Percentiles rank a stretch among this genome's conserved stretches.
These are phyloP conservation scores for Coniella vitis DNA, from an alignment of 2,329 filamentous ascomycete species.

Conservation along the genomic window DNA sequence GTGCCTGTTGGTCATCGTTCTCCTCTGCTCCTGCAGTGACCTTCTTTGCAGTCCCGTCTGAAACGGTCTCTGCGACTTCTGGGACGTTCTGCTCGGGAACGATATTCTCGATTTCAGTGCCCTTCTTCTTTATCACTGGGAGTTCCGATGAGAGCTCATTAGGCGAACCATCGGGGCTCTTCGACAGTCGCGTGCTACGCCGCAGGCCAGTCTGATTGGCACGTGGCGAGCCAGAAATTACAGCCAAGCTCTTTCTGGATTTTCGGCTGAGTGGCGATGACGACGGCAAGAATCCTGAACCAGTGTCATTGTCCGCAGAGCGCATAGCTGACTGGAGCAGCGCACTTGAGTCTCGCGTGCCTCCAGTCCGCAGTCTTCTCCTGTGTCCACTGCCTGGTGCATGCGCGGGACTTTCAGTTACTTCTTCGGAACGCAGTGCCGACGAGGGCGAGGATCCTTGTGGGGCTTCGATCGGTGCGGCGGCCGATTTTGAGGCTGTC, in stretches of 20 bases:
- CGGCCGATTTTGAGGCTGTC: background rate
- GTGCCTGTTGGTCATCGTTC: conserved; percentile 27
- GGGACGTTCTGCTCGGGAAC: background rate
- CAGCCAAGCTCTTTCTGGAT: conserved; percentile 27
- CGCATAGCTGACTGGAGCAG: conserved; percentile 33
- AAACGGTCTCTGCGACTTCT: conserved; percentile 13
- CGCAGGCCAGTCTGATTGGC: conserved; percentile 22
- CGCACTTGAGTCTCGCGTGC: conserved; percentile 32
- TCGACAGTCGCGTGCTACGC: conserved; percentile 10
- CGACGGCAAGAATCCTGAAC: conserved; percentile 24
- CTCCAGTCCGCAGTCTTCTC: conserved; percentile 31
- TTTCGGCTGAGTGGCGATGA: conserved; percentile 40
- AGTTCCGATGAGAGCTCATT: conserved; percentile 26
- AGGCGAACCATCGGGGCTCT: conserved; percentile 16
- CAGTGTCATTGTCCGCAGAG: conserved; percentile 23
- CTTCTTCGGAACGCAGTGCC: conserved; percentile 30
- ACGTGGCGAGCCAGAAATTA: conserved; percentile 25
- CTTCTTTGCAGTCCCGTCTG: conserved; percentile 15
- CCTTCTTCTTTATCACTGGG: background rate
- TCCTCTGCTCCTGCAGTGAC: conserved; percentile 9
- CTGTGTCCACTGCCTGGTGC: conserved; percentile 51
- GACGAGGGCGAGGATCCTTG: conserved; percentile 6
- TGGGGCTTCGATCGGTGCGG: background rate
- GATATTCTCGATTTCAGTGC: background rate
- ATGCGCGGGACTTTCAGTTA: conserved; percentile 46